A percentile compares a stretch with the other conserved stretches of the same genome.
These are phyloP conservation scores for Beauveria caledonica DNA, from an alignment of 2,329 filamentous ascomycete genomes.

Conservation along the genomic window DNA sequence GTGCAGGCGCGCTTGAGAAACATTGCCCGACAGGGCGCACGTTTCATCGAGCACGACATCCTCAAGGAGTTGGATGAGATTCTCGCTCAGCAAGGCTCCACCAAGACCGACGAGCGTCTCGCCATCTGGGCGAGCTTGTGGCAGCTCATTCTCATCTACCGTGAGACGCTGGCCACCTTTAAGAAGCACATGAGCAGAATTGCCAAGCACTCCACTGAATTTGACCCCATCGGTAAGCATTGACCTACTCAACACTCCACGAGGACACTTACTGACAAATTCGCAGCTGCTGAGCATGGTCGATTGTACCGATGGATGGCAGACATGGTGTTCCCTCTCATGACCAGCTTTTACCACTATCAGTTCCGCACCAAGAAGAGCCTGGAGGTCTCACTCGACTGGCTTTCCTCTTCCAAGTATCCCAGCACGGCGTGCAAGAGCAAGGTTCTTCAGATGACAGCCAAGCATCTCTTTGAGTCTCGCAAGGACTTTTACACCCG, in stretches of 20 bases:
- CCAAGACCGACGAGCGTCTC: conserved; percentile 31
- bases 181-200: conserved; percentile 21
- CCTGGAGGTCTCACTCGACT: conserved; percentile 30
- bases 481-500: conserved; percentile 30
- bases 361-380: conserved; percentile 34
- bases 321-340: conserved; percentile 29
- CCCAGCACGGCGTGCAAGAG: conserved; percentile 20
- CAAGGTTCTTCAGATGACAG: conserved; percentile 21
- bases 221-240: conserved; percentile 17
- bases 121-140: conserved; percentile 42
- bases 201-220: conserved; percentile 16
- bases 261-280: neutral
- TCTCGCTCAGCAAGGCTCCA: conserved; percentile 29
- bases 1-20: conserved; percentile 32
- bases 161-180: conserved; percentile 30
- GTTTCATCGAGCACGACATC: conserved; percentile 31
- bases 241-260: too few species aligned
- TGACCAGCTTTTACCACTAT: conserved; percentile 32
- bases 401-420: conserved; percentile 25
- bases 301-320: conserved; percentile 21
- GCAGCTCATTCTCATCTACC: conserved; percentile 42
- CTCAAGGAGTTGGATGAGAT: conserved; percentile 32
- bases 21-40: conserved; percentile 30
- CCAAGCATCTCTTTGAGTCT: conserved; percentile 25
- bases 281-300: conserved; percentile 15